Conservation (phyloP, 495 filamentous ascomycete genomes). For the Daldinia vernicosa region DNA sequence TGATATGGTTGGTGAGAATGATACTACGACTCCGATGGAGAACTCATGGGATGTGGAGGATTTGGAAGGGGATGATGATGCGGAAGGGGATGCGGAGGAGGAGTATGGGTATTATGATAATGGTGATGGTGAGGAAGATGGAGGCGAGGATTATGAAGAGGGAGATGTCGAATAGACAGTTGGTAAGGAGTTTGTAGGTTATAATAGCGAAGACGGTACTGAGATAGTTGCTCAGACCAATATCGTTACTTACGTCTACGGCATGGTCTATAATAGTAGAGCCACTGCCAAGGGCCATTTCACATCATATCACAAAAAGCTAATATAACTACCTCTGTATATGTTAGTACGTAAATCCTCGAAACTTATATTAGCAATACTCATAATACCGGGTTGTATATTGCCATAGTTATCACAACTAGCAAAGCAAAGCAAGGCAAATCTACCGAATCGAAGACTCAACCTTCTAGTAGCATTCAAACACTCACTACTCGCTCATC, state of each 20-base stretch:
- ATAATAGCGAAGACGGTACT: background rate
- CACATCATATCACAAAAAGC: background rate
- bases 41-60: constrained; percentile 12
- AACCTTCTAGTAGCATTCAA: background rate
- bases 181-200: background rate
- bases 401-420: background rate
- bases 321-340: too few species aligned
- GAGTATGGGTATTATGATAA: constrained; percentile 20
- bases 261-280: background rate
- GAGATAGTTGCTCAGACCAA: background rate
- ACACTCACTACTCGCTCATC: background rate
- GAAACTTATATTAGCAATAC: background rate
- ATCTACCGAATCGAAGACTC: background rate
- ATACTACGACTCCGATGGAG: constrained; percentile 3
- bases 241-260: background rate
- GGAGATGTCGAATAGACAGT: constrained; percentile 5
- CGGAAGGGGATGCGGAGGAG: constrained; percentile 20
- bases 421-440: background rate
- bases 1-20: constrained; percentile 3
- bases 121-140: constrained; percentile 12
- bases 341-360: background rate
- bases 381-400: background rate
- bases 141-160: constrained; percentile 14
- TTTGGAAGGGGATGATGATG: constrained; percentile 13
- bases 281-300: background rate